Base-by-base conservation (phyloP, 2,329 filamentous ascomycete genomes). In the Ceratocystis destructans region DNA sequence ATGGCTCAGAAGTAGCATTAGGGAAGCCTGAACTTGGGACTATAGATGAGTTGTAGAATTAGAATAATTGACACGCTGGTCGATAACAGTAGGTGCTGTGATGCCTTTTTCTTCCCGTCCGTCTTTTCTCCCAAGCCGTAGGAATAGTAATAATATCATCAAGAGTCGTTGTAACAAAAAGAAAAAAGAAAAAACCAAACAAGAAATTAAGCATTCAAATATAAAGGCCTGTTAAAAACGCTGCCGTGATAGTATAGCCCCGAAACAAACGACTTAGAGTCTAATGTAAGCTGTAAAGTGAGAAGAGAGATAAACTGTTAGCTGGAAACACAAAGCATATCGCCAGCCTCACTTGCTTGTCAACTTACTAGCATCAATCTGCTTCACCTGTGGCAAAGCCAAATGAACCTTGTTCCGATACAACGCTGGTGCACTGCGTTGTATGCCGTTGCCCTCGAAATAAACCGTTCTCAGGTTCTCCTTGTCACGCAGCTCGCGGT, bases 331-430 rank as follows among this genome's bases (percentile, higher is more conserved):
- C 22, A 55, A 15, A n/a, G 20, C 6, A 48, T 15, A 28, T 7
- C 5, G 48, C 8, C 48, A 5, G 48, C 5, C 48, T 10, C 10
- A 12, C 37, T 15, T 41, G 37, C 37, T 22, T 5, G 15, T 25
- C 48, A 28, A 89, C 91, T 85, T 80, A 96, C 93, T 95, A 68
- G 94, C 94, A 83, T 99, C 94, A 74, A 99, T 96, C 79, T 99
- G 92, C 74, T 83, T 83, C 64, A 99, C 79, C 75, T 94, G 88
- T 67, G 94, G 94, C 75, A 99, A 76, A 44, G 91, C 88, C 74
- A 99, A 77, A 68, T 87, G 83, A 55, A 99, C 85, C 77, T 99
- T 99, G 77, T 96, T 97, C 72, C 94, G 81, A 76, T 99, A 99
- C 69, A 96, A 77, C 0, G 89, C 89, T n/a, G 89, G 88, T 3